phyloP scores from a whole-genome alignment of 192 early-diverging fungal species.

The Chytriomyces sp. region DNA sequence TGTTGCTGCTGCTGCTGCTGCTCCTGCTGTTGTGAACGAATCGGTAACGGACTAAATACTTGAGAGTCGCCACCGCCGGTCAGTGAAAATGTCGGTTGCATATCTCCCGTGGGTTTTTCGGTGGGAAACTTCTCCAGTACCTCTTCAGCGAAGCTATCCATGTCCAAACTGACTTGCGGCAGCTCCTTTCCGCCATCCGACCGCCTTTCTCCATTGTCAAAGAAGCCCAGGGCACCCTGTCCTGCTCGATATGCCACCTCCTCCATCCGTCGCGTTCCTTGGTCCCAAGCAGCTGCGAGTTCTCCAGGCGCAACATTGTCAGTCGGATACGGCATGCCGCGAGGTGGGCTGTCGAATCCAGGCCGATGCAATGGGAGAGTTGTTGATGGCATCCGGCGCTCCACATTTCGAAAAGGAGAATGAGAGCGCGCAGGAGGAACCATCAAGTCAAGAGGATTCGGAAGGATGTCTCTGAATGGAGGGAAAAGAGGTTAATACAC shows the following conservation, averaged over 20 bases:
- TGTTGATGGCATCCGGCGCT: neutral
- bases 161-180: neutral
- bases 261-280: neutral
- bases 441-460: constrained; percentile 3
- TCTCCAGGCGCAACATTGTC: neutral
- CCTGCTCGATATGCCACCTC: constrained; percentile 13
- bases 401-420: neutral
- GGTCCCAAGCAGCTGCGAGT: constrained; percentile 11
- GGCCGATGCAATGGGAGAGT: neutral
- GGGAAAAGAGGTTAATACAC: too few relatives aligned
- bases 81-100: neutral
- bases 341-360: constrained; percentile 18
- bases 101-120: neutral
- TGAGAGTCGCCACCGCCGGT: neutral
- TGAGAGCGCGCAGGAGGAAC: neutral
- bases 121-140: neutral
- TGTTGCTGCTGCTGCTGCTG: neutral
- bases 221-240: constrained; percentile 2
- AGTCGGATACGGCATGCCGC: constrained; percentile 5
- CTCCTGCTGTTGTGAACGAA: neutral
- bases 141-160: neutral
- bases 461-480: constrained; percentile 9
- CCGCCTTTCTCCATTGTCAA: constrained; percentile 5
- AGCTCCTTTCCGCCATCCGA: neutral
- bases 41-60: neutral